These are phyloP conservation scores for Pythium phragmitis DNA, from an alignment of 352 stramenopile species.

Conservation along the genomic window DNA sequence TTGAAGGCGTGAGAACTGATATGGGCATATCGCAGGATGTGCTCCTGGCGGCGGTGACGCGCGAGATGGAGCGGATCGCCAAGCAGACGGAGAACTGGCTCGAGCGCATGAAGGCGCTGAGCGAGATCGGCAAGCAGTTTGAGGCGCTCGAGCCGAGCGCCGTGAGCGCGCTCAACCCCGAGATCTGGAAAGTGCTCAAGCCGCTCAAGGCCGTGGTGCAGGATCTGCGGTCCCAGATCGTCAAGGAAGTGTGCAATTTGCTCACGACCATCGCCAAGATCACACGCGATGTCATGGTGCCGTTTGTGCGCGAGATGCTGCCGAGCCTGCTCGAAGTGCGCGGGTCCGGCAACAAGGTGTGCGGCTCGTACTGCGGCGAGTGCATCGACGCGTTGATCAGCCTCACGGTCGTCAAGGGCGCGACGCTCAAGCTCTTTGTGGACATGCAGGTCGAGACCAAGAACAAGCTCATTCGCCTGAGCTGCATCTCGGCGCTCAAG, in stretches of 20 bases:
- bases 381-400: constrained; percentile 67
- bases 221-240: constrained; percentile 82
- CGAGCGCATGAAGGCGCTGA: constrained; percentile 62
- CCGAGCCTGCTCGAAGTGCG: constrained; percentile 76
- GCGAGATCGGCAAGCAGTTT: constrained; percentile 68
- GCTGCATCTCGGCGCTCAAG: constrained; percentile 66
- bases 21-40: constrained; percentile 14
- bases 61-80: constrained; percentile 77
- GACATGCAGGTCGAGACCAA: constrained; percentile 77
- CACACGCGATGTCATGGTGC: constrained; percentile 78
- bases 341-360: constrained; percentile 83
- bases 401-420: constrained; percentile 70
- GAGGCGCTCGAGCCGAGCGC: constrained; percentile 49
- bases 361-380: constrained; percentile 74
- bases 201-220: constrained; percentile 73
- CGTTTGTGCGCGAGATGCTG: constrained; percentile 71
- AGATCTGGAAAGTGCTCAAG: constrained; percentile 74
- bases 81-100: constrained; percentile 84
- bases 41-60: constrained; percentile 30
- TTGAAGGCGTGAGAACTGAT: not conserved
- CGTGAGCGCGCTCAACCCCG: constrained; percentile 39
- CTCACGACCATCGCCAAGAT: constrained; percentile 57
- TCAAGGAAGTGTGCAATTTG: constrained; percentile 77
- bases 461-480: constrained; percentile 78
- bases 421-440: constrained; percentile 71